These are phyloP conservation scores for Populus hybrid DNA, from an alignment of 441 rosid genomes.

Conservation along the genomic window DNA sequence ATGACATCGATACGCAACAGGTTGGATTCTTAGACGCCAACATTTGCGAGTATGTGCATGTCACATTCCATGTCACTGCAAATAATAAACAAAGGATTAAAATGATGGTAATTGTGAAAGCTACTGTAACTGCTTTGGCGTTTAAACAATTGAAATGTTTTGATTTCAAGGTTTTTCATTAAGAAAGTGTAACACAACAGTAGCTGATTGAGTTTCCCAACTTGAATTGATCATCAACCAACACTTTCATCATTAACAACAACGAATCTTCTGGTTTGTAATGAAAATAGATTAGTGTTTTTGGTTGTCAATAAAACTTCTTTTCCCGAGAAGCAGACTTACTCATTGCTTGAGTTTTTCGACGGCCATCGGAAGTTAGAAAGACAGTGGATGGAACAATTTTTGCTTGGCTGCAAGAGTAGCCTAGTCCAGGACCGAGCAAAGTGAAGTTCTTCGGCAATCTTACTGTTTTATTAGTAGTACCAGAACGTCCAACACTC, in stretches of 20 bases:
- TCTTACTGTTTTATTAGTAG: constrained; percentile 46
- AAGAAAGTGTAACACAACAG: not conserved
- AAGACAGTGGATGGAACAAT: constrained; percentile 32
- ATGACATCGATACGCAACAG: constrained; percentile 55
- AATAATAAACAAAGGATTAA: not conserved
- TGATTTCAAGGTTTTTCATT: not conserved
- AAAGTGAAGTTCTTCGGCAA: constrained; percentile 53
- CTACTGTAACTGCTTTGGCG: not conserved
- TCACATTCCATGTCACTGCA: constrained; percentile 57
- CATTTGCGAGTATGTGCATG: constrained; percentile 49
- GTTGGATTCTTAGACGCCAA: constrained; percentile 38
- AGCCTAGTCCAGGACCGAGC: constrained; percentile 50
- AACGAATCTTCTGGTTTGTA: not conserved
- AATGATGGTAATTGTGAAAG: not conserved
- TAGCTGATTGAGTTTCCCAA: not conserved
- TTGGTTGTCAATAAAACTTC: too few species aligned
- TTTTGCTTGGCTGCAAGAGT: constrained; percentile 49
- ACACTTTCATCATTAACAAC: not conserved
- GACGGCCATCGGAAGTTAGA: constrained; percentile 34
- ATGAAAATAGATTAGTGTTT: not conserved
- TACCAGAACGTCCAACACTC: constrained; percentile 46
- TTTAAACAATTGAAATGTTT: not conserved
- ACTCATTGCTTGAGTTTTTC: constrained; percentile 50
- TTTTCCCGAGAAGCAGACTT: constrained; percentile 10
- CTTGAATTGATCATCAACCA: not conserved